Base-by-base conservation (phyloP, 306 rosid species). In the Pterocarpus macrocarpus region DNA sequence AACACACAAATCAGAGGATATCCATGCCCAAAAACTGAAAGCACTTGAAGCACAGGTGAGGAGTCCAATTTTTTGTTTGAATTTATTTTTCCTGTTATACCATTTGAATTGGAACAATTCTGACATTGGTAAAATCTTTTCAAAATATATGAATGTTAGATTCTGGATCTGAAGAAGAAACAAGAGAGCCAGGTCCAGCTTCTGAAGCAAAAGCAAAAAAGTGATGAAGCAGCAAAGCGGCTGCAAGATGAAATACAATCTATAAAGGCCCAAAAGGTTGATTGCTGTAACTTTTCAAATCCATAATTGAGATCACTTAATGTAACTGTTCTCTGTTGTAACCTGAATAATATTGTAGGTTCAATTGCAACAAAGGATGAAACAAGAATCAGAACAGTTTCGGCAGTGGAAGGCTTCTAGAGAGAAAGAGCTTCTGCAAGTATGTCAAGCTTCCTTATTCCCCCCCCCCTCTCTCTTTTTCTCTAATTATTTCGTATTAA, bases 321-420 rank as follows among this genome's bases (percentile, higher is more conserved):
- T 66, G 73, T 43, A 61, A 64, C 4, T 7, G n/a, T 34, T 63
- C 45, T 64, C 43, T 56, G 3, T 53, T 62, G 66, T 52, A 74
- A 80, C 38, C 44, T 67, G 30, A 68, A 82, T 30, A 76, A 57
- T 38, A 28, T 80, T 36, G 45, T 65, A 94, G 98, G 98, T 89
- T 83, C 98, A 94, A 80, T 82, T 94, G 86, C 98, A 94, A 90
- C 95, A 94, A 36, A 92, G 80, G 82, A 94, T 94, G 86, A 94
- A 94, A 88, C 98, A 94, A 87, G 98, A 94, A 87, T 97, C 97
- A 10, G 98, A 94, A 87, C 98, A 94, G 80, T 94, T 92, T 85
- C 97, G 98, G 83, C 98, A 92, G 75, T 94, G 98, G 98, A 94
- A 92, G 90, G 97, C 97, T 49, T 90, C 95, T 53, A 91, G 98